Evolutionary conservation across 371 early-diverging fungal genomes (phyloP).

Genomic region (Mortierella sp.): DNA sequence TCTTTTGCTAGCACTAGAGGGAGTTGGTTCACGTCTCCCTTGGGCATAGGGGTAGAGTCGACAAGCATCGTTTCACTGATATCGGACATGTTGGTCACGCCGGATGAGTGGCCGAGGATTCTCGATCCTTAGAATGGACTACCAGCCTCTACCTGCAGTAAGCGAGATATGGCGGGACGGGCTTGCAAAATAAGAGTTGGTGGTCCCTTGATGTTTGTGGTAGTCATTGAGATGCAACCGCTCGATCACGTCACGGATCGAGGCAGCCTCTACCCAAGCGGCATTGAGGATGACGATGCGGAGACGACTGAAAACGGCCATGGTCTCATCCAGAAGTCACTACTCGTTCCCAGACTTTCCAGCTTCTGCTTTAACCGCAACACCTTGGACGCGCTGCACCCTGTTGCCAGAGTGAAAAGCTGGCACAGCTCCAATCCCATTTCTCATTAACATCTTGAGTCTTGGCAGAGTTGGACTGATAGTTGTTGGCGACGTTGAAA

Average conservation of each 20-base stretch:
- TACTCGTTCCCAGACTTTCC: too few relatives aligned
- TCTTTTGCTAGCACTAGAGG: conserved; percentile 10
- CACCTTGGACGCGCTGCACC: too few relatives aligned
- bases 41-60: conserved; percentile 14
- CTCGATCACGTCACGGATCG: conserved; percentile 5
- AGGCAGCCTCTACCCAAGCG: conserved; percentile 4
- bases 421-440: neutral
- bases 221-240: neutral
- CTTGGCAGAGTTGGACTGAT: too few relatives aligned
- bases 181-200: conserved; percentile 13
- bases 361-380: too few relatives aligned
- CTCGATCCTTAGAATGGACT: too few relatives aligned
- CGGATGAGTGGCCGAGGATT: too few relatives aligned
- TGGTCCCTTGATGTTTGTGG: conserved; percentile 19
- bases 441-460: neutral
- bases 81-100: neutral
- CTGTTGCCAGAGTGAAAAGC: neutral
- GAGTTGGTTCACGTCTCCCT: conserved; percentile 17
- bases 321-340: too few relatives aligned
- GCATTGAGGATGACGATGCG: conserved; percentile 26
- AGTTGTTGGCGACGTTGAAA: too few relatives aligned
- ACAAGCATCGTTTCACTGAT: neutral
- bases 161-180: conserved; percentile 2
- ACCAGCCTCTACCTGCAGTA: too few relatives aligned
- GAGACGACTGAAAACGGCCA: conserved; percentile 11